Percentiles rank a stretch among this genome's conserved stretches.
Evolutionary conservation across 441 rosid genomes (phyloP).

Genomic region (Jatropha podagrica): DNA sequence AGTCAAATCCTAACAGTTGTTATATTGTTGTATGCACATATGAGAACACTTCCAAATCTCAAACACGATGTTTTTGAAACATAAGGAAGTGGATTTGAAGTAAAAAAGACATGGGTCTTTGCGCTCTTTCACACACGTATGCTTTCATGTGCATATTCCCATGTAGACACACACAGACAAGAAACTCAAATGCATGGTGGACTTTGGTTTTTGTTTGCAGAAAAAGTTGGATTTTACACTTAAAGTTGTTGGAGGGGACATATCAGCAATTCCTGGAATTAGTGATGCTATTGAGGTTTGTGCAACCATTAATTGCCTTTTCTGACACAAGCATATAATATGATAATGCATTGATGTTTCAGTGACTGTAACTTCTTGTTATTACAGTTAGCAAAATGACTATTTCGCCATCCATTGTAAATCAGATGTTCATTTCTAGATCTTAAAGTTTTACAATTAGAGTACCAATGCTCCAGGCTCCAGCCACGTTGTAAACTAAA

Average conservation of each 20-base stretch:
- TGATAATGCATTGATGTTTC: constrained; percentile 9
- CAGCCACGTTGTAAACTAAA: not conserved
- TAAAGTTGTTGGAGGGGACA: constrained; percentile 79
- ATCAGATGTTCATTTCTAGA: not conserved
- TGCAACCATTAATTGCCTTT: constrained; percentile 10
- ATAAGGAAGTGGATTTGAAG: constrained; percentile 5
- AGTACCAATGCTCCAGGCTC: not conserved
- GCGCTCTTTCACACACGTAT: too few relatives aligned
- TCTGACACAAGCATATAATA: not conserved
- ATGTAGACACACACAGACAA: not conserved
- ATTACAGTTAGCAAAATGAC: not conserved
- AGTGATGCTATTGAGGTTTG: constrained; percentile 85
- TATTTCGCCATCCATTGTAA: not conserved
- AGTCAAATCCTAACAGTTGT: too few relatives aligned
- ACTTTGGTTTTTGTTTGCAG: constrained; percentile 39
- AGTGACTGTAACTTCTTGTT: not conserved
- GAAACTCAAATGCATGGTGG: not conserved
- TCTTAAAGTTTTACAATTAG: not conserved
- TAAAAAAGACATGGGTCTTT: not conserved
- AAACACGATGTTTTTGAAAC: not conserved
- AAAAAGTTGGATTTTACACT: constrained; percentile 84
- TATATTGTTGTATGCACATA: not conserved
- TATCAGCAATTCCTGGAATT: constrained; percentile 85
- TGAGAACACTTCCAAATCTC: not conserved
- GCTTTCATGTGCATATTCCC: not conserved